These are phyloP conservation scores for Blastomyces parvus DNA, from an alignment of 2,329 filamentous ascomycete species.

Conservation along the genomic window DNA sequence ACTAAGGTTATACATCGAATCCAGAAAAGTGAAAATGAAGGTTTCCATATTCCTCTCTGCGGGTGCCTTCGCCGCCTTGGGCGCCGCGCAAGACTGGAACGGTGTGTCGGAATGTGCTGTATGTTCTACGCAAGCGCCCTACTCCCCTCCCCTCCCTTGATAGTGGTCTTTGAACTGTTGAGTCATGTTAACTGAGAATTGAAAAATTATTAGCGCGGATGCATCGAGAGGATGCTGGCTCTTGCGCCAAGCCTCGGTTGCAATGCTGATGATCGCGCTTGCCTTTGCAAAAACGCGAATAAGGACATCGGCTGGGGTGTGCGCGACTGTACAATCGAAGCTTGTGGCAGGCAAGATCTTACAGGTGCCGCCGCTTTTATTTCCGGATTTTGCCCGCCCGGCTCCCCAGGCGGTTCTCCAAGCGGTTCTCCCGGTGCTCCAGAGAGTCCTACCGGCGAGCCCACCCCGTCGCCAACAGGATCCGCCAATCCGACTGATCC, in stretches of 20 bases:
- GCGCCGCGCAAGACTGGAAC: constrained; percentile 17
- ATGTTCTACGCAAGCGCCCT: constrained; percentile 11
- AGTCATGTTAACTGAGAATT: neutral
- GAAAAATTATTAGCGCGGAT: constrained; percentile 29
- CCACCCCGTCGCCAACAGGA: constrained; percentile 10
- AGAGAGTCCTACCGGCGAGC: constrained; percentile 11
- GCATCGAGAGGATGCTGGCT: constrained; percentile 37
- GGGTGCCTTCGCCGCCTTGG: constrained; percentile 16
- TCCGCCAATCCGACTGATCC: constrained; percentile 14
- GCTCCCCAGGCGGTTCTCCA: neutral
- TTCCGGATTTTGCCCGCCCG: neutral
- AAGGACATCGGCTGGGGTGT: constrained; percentile 37
- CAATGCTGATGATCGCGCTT: constrained; percentile 27
- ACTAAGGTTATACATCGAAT: neutral
- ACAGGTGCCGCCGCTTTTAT: constrained; percentile 8
- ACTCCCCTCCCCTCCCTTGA: neutral
- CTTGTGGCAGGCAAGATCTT: constrained; percentile 34
- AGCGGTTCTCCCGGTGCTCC: constrained; percentile 6
- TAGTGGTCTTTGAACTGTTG: neutral
- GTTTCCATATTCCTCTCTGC: constrained; percentile 17
- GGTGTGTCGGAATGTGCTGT: constrained; percentile 22
- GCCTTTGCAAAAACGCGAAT: constrained; percentile 35
- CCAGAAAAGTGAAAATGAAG: constrained; percentile 21
- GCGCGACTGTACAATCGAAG: constrained; percentile 38
- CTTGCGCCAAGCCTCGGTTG: constrained; percentile 35